Evolutionary conservation across 2,329 filamentous ascomycete species (phyloP), one percentile per base, ranked within the genome.

Genomic region (Uncinocarpus reesii): DNA sequence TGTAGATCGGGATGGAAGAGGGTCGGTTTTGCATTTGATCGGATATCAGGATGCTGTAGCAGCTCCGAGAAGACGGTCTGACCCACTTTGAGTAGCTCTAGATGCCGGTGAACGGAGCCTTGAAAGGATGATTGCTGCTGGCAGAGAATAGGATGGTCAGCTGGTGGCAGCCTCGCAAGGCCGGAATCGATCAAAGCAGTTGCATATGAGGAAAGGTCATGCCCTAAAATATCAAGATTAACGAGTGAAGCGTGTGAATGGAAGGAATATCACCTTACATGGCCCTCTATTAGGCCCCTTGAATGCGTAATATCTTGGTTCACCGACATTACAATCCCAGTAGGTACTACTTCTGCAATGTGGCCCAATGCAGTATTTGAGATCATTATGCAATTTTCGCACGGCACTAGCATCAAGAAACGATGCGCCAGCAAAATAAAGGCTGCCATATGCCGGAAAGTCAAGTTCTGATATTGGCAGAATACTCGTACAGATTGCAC

Each of bases 1-100:
- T 70, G 60, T 32, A 70, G 50, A 55, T 71, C 66, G 11, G 63
- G 61, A 48, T 71, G 66, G 44, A 67, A 63, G 2, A 71, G 52
- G 3, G 61, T 57, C 28, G 63, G 64, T 23, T 31, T 49, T 52
- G 62, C 54, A 40, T 57, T 54, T 26, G 60, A 50, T 42, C 56
- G 48, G 15, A 69, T 60, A 3, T 43, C 42, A 49, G 56, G 46
- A 52, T 62, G 52, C 34, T 54, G 29, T n/a, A 54, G 53, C 44
- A 69, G 59, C 47, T 55, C 40, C 24, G 58, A 58, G 3, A 69
- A 51, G 7, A 66, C 54, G 37, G 51, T 38, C 21, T 58, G 58
- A 49, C 57, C 54, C 20, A 52, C 8, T 43, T 62, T 48, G 13
- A 71, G 56, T 15, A 71, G 56, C 6, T 55, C 42, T 11, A 59